phyloP scores from a whole-genome alignment of 2,329 filamentous ascomycete species.

The Penicillium sp. region DNA sequence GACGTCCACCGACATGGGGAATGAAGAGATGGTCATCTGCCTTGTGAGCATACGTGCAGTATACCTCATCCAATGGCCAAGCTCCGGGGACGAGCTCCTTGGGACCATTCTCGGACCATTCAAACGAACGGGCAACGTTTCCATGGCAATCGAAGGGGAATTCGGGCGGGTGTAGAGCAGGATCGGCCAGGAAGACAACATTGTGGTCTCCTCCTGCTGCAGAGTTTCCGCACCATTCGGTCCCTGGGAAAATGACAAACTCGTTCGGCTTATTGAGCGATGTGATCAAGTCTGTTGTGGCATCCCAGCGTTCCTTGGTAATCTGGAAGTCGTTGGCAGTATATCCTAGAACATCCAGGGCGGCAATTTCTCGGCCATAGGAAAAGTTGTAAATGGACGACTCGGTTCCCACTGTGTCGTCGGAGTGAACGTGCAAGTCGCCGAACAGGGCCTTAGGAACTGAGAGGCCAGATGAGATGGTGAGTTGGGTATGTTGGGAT shows the following conservation, averaged over 20 bases:
- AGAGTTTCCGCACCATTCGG: conserved; percentile 13
- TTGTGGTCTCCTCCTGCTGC: conserved; percentile 14
- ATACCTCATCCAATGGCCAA: conserved; percentile 14
- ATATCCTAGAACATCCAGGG: conserved; percentile 12
- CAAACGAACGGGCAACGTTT: conserved; percentile 11
- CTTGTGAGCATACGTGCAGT: conserved; percentile 7
- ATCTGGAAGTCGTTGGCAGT: conserved; percentile 17
- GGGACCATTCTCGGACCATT: conserved; percentile 12
- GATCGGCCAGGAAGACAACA: conserved; percentile 10
- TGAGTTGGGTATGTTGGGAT: background rate
- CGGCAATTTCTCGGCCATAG: conserved; percentile 12
- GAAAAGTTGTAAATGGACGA: conserved; percentile 11
- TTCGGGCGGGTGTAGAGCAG: conserved; percentile 3
- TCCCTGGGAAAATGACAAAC: conserved; percentile 14
- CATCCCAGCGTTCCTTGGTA: conserved; percentile 13
- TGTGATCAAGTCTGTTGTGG: conserved; percentile 3
- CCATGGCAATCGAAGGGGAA: conserved; percentile 12
- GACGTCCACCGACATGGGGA: conserved; percentile 12
- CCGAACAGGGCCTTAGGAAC: conserved; percentile 8
- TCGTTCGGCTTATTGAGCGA: conserved; percentile 7
- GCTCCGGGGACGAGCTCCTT: conserved; percentile 10
- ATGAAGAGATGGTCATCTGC: conserved; percentile 9
- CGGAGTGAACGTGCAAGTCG: conserved; percentile 11
- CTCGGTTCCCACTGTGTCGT: conserved; percentile 12
- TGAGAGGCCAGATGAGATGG: background rate